A percentile compares a stretch with the other conserved stretches of the same genome.
These are phyloP conservation scores for Vaccinium macrocarpon DNA, from an alignment of 148 eudicot genomes.

Conservation along the genomic window DNA sequence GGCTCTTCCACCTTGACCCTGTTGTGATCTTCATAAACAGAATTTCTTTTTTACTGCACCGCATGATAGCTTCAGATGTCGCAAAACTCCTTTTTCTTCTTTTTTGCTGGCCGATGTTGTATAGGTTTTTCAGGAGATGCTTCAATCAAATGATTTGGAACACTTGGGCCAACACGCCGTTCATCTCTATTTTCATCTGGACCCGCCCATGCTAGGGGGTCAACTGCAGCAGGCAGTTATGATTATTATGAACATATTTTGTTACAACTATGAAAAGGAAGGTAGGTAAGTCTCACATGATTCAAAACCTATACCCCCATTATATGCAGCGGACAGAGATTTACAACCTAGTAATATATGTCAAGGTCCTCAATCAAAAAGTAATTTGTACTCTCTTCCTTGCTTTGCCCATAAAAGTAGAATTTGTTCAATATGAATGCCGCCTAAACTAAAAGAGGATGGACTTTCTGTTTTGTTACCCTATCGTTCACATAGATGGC, in stretches of 20 bases:
- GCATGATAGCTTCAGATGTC: background rate
- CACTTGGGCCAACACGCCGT: constrained; percentile 27
- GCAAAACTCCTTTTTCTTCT: background rate
- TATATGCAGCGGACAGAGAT: no score
- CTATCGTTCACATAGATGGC: no score
- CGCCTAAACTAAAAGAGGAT: no score
- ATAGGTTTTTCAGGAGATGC: background rate
- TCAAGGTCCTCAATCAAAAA: no score
- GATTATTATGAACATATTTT: background rate
- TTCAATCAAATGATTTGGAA: background rate
- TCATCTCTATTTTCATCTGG: constrained; percentile 31
- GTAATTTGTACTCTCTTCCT: no score
- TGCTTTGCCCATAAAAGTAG: no score
- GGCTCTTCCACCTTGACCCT: constrained; percentile 20
- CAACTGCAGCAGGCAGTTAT: constrained; percentile 23
- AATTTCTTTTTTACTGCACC: constrained; percentile 13
- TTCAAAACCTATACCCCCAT: no score
- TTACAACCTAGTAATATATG: no score
- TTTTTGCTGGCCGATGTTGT: background rate
- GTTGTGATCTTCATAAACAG: background rate
- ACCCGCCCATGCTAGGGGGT: constrained; percentile 38
- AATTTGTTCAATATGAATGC: no score
- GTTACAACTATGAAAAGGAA: background rate
- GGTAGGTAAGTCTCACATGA: background rate
- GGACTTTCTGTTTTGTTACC: no score